Evolutionary conservation across 1,284 basidiomycete genomes (phyloP).

Genomic region (Megacollybia platyphylla): DNA sequence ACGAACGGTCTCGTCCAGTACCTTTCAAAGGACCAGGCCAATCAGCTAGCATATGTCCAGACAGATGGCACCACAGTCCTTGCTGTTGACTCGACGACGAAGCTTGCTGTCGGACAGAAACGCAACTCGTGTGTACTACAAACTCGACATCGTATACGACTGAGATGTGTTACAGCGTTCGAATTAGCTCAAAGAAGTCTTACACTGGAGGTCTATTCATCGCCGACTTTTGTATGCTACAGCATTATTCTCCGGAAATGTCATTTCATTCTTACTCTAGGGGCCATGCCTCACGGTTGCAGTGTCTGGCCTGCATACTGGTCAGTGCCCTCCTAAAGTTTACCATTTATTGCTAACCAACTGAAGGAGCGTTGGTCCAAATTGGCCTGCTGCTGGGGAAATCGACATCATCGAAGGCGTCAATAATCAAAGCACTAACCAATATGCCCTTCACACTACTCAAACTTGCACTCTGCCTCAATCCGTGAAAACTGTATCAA

Average conservation of each 20-base stretch:
- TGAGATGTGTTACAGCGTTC: conserved; percentile 27
- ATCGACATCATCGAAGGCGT: conserved; percentile 47
- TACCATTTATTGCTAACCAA: background rate
- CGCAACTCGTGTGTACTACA: conserved; percentile 12
- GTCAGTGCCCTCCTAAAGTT: conserved; percentile 34
- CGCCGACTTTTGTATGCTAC: conserved; percentile 52
- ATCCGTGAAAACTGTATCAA: conserved; percentile 1
- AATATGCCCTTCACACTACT: conserved; percentile 41
- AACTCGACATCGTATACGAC: background rate
- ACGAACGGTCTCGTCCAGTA: conserved; percentile 27
- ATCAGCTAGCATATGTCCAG: conserved; percentile 16
- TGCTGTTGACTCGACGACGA: conserved; percentile 13
- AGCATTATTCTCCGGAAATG: conserved; percentile 74
- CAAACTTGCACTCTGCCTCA: background rate
- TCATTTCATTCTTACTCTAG: conserved; percentile 22
- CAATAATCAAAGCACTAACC: conserved; percentile 29
- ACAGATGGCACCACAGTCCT: conserved; percentile 14
- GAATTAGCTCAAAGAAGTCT: conserved; percentile 46
- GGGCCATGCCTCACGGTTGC: conserved; percentile 4
- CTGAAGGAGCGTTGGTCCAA: conserved; percentile 16
- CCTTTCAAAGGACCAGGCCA: conserved; percentile 22
- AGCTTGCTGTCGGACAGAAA: conserved; percentile 9
- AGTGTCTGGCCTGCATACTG: conserved; percentile 45
- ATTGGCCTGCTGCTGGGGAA: conserved; percentile 42
- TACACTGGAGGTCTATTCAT: conserved; percentile 59